Conservation (phyloP, 1,284 basidiomycete species). For the Waitea zeae region DNA sequence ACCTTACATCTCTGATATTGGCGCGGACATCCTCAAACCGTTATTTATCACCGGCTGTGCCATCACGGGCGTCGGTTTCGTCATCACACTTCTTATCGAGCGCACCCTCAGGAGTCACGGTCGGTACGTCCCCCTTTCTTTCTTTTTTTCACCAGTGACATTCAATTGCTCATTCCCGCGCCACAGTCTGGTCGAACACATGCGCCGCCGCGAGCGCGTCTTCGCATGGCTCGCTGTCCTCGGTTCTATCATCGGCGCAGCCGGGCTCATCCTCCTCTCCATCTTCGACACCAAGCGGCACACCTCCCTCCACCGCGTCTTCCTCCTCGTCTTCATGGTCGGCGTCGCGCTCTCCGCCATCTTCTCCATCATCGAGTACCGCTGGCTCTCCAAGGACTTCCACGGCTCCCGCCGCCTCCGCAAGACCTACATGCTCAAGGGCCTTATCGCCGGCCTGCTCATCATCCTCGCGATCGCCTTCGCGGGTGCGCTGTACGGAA, state of each 20-base stretch:
- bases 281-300: constrained; percentile 13
- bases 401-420: constrained; percentile 24
- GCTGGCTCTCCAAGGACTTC: constrained; percentile 46
- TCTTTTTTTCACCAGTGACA: too few species aligned
- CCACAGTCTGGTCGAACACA: constrained; percentile 33
- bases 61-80: constrained; percentile 42
- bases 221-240: constrained; percentile 37
- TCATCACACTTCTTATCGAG: constrained; percentile 40
- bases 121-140: constrained; percentile 17
- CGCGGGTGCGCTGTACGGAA: constrained; percentile 27
- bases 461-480: constrained; percentile 47
- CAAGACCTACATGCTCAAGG: constrained; percentile 43
- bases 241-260: constrained; percentile 39
- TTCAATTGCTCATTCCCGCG: not conserved
- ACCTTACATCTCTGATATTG: constrained; percentile 60
- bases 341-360: constrained; percentile 44
- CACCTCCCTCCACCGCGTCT: constrained; percentile 10
- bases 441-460: constrained; percentile 33
- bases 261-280: constrained; percentile 23
- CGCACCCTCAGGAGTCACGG: constrained; percentile 45
- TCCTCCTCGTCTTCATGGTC: constrained; percentile 14
- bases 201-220: constrained; percentile 35
- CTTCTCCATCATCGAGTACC: constrained; percentile 55
- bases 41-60: constrained; percentile 46
- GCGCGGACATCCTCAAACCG: constrained; percentile 51